These are phyloP conservation scores for Alternaria tenuissima DNA, from an alignment of 2,329 filamentous ascomycete genomes.

Conservation along the genomic window DNA sequence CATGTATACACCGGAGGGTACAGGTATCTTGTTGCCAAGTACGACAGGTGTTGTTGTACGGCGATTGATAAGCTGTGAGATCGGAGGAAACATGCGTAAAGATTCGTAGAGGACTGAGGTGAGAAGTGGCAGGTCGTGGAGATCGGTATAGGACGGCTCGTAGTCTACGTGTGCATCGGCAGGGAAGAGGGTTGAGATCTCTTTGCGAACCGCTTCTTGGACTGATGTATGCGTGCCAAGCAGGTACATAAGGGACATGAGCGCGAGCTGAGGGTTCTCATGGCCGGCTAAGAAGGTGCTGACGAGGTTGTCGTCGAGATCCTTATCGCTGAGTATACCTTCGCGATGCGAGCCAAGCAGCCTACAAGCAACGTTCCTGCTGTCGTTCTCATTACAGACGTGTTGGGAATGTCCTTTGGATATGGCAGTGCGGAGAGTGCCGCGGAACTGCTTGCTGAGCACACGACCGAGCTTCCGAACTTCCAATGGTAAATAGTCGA, in stretches of 20 bases:
- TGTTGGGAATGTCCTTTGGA: slow-evolving; percentile 36
- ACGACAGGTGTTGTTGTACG: slow-evolving; percentile 41
- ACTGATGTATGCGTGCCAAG: slow-evolving; percentile 29
- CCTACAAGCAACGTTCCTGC: slow-evolving; percentile 29
- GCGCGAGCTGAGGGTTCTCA: slow-evolving; percentile 36
- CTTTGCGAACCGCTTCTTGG: slow-evolving; percentile 30
- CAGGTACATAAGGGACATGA: slow-evolving; percentile 37
- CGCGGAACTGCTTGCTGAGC: slow-evolving; percentile 31
- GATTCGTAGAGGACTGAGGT: slow-evolving; percentile 57
- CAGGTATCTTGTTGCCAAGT: slow-evolving; percentile 29
- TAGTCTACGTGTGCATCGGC: slow-evolving; percentile 21
- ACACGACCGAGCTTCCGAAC: slow-evolving; percentile 28
- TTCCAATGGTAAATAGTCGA: slow-evolving; percentile 33
- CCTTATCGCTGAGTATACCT: slow-evolving; percentile 33
- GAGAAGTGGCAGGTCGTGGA: slow-evolving; percentile 51
- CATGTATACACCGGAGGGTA: slow-evolving; percentile 34
- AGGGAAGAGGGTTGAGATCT: slow-evolving; percentile 27
- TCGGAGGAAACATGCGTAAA: slow-evolving; percentile 60
- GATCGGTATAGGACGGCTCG: slow-evolving; percentile 28
- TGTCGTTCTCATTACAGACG: slow-evolving; percentile 32
- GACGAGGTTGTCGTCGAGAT: slow-evolving; percentile 34
- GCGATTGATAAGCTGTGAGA: slow-evolving; percentile 61
- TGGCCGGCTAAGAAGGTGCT: slow-evolving; percentile 39
- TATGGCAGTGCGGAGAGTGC: slow-evolving; percentile 30
- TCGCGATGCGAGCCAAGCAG: slow-evolving; percentile 32